Base-by-base conservation (phyloP, 306 rosid species). In the Prunus padus region DNA sequence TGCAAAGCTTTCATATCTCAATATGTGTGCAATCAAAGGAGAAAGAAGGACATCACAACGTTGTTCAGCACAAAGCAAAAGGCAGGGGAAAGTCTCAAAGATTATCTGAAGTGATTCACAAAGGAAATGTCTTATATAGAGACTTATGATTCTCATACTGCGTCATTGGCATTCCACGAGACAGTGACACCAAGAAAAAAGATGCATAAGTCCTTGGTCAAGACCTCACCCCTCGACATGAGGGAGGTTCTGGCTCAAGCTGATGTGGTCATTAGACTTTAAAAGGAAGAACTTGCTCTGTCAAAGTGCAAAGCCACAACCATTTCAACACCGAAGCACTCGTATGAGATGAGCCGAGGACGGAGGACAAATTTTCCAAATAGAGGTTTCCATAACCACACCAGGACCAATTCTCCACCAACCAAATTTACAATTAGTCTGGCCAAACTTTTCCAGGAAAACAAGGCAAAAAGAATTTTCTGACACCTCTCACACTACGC, bases 271-370 rank as follows among this genome's bases (percentile, higher is more conserved):
- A 55, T 55, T 1, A 20, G 5, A 20, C 1, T 55, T 2, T 14
- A 55, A 2, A 14, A 55, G 1, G 28, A 55, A 0, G 15, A 9
- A 3, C 26, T 55, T 9, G 8, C 11, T 1, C 5, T 8, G 0
- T 19, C 14, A 20, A 55, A 20, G 14, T 0, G 0, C 5, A 23
- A 14, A 14, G 8, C 26, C 0, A 0, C 14, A 0, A n/a, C 2
- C 11, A 51, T 51, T 18, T n/a, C 1, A 5, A 0, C 40, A 33
- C 40, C 0, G 5, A 33, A 33, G 8, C 40, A 33, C 8, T 0
- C 8, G 0, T 33, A 5, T 33, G 7, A 33, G 40, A 4, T 5
- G 40, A 33, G 0, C 40, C 1, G 5, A 33, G 40, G 40, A 8
- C 1, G 8, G 5, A 0, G 8, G 40, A 5, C 40, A 33, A 33